These are phyloP conservation scores for Talaromyces sp. DNA, from an alignment of 2,329 filamentous ascomycete genomes.

Conservation along the genomic window DNA sequence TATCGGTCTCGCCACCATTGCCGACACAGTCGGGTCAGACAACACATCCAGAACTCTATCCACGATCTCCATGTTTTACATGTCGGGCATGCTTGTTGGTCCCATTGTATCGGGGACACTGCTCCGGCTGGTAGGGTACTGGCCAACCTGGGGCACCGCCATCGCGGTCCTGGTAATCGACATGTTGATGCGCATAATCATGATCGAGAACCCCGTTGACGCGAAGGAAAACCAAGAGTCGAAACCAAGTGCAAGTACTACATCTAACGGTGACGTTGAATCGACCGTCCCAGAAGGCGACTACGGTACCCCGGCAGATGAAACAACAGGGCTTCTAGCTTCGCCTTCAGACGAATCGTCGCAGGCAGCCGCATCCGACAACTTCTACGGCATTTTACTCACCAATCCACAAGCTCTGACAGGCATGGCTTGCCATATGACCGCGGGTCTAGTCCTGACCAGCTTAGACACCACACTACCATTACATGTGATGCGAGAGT, in stretches of 20 bases:
- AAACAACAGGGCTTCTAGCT: conserved; percentile 2
- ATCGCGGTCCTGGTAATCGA: conserved; percentile 22
- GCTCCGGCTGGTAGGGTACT: conserved; percentile 24
- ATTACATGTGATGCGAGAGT: conserved; percentile 49
- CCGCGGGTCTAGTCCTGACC: conserved; percentile 47
- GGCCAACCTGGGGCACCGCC: conserved; percentile 24
- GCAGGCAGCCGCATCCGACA: not conserved
- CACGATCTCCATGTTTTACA: conserved; percentile 19
- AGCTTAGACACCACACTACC: conserved; percentile 54
- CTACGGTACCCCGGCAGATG: not conserved
- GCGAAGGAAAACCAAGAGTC: conserved; percentile 1
- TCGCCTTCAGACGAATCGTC: not conserved
- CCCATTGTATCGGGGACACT: conserved; percentile 24
- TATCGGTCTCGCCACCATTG: conserved; percentile 24
- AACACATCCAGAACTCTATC: conserved; percentile 24
- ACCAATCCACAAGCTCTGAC: conserved; percentile 38
- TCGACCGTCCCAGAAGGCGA: not conserved
- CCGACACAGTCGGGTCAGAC: conserved; percentile 22
- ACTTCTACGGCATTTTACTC: conserved; percentile 36
- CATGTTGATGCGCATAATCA: conserved; percentile 23
- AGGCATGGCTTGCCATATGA: conserved; percentile 39
- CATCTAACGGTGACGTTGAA: not conserved
- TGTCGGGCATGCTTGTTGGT: conserved; percentile 21
- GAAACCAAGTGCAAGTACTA: not conserved
- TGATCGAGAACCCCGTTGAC: conserved; percentile 19